Evolutionary conservation across 202 grass and related monocot species (phyloP).

Genomic region (Digitaria exilis): DNA sequence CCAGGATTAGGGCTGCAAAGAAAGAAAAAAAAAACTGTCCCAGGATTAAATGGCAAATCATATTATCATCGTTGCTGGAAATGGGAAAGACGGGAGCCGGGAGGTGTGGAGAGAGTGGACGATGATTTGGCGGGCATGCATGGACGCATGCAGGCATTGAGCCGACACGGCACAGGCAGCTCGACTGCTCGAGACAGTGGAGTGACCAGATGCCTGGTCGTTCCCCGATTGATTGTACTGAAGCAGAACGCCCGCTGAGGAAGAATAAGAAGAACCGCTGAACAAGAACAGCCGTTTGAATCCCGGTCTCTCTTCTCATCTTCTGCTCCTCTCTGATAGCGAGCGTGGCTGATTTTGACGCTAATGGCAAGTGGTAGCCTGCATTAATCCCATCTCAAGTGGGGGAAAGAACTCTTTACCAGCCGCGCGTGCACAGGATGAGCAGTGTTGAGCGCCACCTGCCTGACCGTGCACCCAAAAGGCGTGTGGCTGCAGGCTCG

Average conservation of each 20-base stretch:
- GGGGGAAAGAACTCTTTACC: background rate
- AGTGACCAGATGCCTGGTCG: too few relatives aligned
- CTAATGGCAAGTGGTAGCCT: background rate
- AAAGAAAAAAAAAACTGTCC: too few relatives aligned
- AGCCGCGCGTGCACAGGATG: background rate
- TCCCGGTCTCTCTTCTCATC: background rate
- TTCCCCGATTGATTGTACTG: background rate
- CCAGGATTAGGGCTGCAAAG: too few relatives aligned
- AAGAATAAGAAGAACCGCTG: background rate
- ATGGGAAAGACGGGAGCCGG: background rate
- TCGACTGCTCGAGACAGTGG: background rate
- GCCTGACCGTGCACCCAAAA: background rate
- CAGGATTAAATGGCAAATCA: background rate
- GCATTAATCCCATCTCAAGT: background rate
- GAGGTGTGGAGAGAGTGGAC: background rate
- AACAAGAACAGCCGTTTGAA: background rate
- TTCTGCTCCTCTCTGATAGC: background rate
- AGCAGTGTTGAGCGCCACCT: background rate
- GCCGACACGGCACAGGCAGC: background rate
- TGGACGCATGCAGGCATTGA: background rate
- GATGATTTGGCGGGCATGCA: too few relatives aligned
- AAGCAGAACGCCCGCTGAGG: background rate
- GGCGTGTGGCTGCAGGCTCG: background rate
- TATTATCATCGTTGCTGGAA: background rate
- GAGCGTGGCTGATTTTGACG: background rate